Evolutionary conservation across 192 early-diverging fungal species (phyloP).

Genomic region (Diversispora eburnea): DNA sequence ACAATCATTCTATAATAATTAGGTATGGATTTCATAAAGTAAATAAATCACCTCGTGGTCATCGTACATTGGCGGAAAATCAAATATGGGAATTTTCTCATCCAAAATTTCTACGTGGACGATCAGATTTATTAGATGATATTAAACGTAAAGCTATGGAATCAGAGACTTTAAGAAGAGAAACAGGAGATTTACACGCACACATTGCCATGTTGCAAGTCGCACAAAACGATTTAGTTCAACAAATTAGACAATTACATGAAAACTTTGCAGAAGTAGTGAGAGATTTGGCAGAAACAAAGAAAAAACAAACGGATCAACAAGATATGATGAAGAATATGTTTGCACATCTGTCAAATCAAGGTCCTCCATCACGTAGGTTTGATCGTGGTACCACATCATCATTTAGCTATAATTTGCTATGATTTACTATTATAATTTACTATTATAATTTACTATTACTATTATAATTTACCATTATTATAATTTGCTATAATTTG

Average conservation of each 20-base stretch:
- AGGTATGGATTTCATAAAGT: slow-evolving; percentile 89
- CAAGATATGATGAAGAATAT: slow-evolving; percentile 64
- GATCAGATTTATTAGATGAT: slow-evolving; percentile 77
- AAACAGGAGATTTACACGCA: slow-evolving; percentile 69
- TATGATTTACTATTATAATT: too few relatives aligned
- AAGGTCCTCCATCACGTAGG: slow-evolving; percentile 33
- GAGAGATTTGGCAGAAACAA: slow-evolving; percentile 70
- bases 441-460: too few relatives aligned
- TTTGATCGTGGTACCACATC: neutral
- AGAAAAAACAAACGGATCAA: slow-evolving; percentile 64
- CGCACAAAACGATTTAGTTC: slow-evolving; percentile 68
- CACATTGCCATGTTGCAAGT: slow-evolving; percentile 77
- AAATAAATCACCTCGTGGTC: slow-evolving; percentile 83
- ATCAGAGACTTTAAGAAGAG: slow-evolving; percentile 66
- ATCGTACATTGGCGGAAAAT: slow-evolving; percentile 81
- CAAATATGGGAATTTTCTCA: slow-evolving; percentile 92
- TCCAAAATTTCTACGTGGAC: slow-evolving; percentile 72
- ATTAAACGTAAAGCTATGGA: slow-evolving; percentile 93
- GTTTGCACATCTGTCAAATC: slow-evolving; percentile 54
- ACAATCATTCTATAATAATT: neutral
- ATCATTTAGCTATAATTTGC: neutral
- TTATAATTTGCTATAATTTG: too few relatives aligned
- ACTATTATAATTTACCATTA: too few relatives aligned
- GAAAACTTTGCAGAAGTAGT: slow-evolving; percentile 69
- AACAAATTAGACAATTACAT: slow-evolving; percentile 70